Evolutionary conservation across 306 rosid species (phyloP), one percentile per base, ranked within the genome.

Genomic region (Prunus campanulata): DNA sequence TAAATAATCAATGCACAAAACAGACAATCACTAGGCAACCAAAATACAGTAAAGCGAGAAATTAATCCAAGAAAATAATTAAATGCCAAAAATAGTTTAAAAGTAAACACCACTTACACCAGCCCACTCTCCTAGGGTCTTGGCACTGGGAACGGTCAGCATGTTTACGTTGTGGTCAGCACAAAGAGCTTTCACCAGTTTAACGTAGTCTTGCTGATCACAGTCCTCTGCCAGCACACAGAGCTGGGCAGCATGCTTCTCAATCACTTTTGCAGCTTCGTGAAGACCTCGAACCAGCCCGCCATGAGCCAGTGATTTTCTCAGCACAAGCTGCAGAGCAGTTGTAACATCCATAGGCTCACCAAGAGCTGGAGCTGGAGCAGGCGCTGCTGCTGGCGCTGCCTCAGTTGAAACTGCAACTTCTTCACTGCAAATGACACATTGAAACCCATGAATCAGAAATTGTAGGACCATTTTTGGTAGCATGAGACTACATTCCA

Each of bases 111-210:
- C 29, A 87, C 97, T 90, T 90, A 93, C 98, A 75, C 98, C 97
- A 70, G 90, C 90, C 98, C 98, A 93, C 82, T 93, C 97, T 65
- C 98, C 98, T 25, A 93, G 96, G 50, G 94, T 93, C 79, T 93
- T 93, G 22, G 98, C 90, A 62, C 88, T 90, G 2, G 97, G 96
- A 76, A 93, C 88, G 1, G 96, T 84, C 82, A 93, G 66, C 71
- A 93, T 78, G 72, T 89, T 88, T 11, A 91, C 92, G 19, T 79
- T 91, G 82, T 93, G 98, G 78, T 93, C 97, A 0, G 93, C 90
- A 49, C 98, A 93, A 24, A 93, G 96, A 10, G 79, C 96, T 82
- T 91, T 93, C 65, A 93, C 93, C 1, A 93, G 89, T 73, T 93
- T 93, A 52, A 88, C 89, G 51, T 91, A 93, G 81, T 93, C 93